Evolutionary conservation across 805 yeast genomes (phyloP).

Genomic region (Ogataea polymorpha): DNA sequence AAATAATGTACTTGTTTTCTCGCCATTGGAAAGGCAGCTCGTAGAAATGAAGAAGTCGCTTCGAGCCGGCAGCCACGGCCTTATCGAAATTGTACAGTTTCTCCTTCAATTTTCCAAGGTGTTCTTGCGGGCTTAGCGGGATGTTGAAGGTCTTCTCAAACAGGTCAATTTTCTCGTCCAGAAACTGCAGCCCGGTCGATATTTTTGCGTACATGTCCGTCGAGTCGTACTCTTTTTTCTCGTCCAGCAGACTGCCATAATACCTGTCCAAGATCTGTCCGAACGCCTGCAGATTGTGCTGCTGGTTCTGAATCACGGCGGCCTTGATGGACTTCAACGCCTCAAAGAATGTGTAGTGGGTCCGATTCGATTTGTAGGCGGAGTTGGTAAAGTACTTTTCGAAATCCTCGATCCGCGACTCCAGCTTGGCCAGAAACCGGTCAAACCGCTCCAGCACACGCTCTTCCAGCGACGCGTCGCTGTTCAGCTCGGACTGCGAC

Average conservation of each 20-base stretch:
- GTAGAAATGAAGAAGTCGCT: conserved; percentile 66
- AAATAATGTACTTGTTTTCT: conserved; percentile 79
- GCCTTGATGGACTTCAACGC: conserved; percentile 24
- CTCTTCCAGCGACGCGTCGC: conserved; percentile 26
- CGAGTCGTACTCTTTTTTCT: conserved; percentile 4
- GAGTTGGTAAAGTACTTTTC: conserved; percentile 27
- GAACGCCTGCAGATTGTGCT: conserved; percentile 28
- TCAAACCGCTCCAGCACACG: conserved; percentile 29
- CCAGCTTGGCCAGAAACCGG: conserved; percentile 27
- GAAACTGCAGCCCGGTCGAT: conserved; percentile 35
- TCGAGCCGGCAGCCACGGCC: conserved; percentile 41
- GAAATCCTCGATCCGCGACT: conserved; percentile 25
- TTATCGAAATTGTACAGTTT: conserved; percentile 45
- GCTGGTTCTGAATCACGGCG: conserved; percentile 22
- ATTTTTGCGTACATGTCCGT: conserved; percentile 31
- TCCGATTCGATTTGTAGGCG: conserved; percentile 16
- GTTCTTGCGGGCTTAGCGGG: conserved; percentile 27
- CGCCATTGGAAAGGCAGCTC: conserved; percentile 92
- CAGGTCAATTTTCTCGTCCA: conserved; percentile 40
- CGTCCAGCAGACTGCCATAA: conserved; percentile 23
- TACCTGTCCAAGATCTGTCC: conserved; percentile 30
- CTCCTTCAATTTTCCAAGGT: conserved; percentile 29
- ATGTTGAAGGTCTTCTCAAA: conserved; percentile 35
- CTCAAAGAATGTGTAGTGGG: conserved; percentile 24
- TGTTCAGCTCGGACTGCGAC: conserved; percentile 7